These are phyloP conservation scores for Amphicarpaea edgeworthii DNA, from an alignment of 306 rosid genomes.

Conservation along the genomic window DNA sequence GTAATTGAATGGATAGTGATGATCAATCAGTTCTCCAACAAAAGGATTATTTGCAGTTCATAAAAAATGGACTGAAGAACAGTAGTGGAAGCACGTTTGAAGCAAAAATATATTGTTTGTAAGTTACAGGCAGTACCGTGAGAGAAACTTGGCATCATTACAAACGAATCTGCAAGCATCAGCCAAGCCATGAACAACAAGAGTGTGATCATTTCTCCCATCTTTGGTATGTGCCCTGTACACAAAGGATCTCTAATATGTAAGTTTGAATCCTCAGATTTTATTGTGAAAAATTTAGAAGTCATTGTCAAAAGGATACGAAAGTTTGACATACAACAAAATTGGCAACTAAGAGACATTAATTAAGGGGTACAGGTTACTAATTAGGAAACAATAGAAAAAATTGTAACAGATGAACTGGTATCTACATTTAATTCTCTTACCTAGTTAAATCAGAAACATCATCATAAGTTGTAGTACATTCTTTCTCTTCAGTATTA, in stretches of 20 bases:
- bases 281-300: constrained; percentile 12
- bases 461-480: constrained; percentile 63
- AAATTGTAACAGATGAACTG: constrained; percentile 10
- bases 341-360: constrained; percentile 21
- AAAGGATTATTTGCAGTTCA: constrained; percentile 19
- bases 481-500: constrained; percentile 66
- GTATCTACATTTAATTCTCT: constrained; percentile 30
- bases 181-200: constrained; percentile 62
- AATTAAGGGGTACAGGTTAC: constrained; percentile 16
- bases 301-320: constrained; percentile 23
- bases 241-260: constrained; percentile 40
- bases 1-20: constrained; percentile 26
- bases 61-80: not conserved
- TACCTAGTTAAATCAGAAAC: constrained; percentile 66
- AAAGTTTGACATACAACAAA: constrained; percentile 35
- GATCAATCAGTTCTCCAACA: constrained; percentile 1
- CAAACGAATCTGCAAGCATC: constrained; percentile 77
- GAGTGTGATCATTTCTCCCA: constrained; percentile 52
- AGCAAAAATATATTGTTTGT: constrained; percentile 34
- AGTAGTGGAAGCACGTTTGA: constrained; percentile 23
- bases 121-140: constrained; percentile 68
- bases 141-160: constrained; percentile 87
- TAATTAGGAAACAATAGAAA: constrained; percentile 2
- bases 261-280: constrained; percentile 36
- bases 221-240: constrained; percentile 62